phyloP scores from a whole-genome alignment of 2,329 filamentous ascomycete species.

The Mycosphaerelloides madeirae region DNA sequence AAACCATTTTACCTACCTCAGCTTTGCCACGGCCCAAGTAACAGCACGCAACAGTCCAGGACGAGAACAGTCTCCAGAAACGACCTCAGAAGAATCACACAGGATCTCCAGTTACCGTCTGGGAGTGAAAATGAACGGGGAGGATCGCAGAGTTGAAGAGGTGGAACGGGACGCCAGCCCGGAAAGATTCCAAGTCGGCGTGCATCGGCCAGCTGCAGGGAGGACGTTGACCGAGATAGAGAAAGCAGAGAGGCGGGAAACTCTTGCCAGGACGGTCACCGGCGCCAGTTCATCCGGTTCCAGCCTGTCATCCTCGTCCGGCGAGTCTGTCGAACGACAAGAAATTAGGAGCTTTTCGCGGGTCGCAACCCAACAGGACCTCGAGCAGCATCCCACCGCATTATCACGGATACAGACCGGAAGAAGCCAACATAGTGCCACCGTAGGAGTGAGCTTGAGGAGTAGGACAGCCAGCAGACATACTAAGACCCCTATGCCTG shows the following conservation, averaged over 20 bases:
- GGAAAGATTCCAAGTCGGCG: slow-evolving; percentile 26
- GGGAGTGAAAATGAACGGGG: slow-evolving; percentile 52
- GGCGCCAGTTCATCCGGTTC: slow-evolving; percentile 48
- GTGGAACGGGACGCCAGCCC: slow-evolving; percentile 55
- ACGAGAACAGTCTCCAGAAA: too few relatives aligned
- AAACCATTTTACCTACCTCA: too few relatives aligned
- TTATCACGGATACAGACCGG: slow-evolving; percentile 68
- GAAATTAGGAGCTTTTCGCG: slow-evolving; percentile 54
- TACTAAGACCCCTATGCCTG: slow-evolving; percentile 53
- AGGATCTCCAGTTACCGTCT: too few relatives aligned
- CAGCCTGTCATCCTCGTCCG: slow-evolving; percentile 34
- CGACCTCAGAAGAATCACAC: too few relatives aligned
- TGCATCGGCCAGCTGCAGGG: slow-evolving; percentile 36
- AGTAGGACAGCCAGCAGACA: slow-evolving; percentile 32
- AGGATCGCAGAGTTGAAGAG: slow-evolving; percentile 51
- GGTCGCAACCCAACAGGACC: slow-evolving; percentile 52
- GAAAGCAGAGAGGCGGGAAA: slow-evolving; percentile 32
- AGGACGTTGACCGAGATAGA: slow-evolving; percentile 7
- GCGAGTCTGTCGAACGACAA: slow-evolving; percentile 34
- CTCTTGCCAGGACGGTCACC: slow-evolving; percentile 57
- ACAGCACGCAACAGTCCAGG: too few relatives aligned
- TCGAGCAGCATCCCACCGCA: slow-evolving; percentile 67
- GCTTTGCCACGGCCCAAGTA: too few relatives aligned
- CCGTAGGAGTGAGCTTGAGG: slow-evolving; percentile 55
- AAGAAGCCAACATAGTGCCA: slow-evolving; percentile 64